Evolutionary conservation across 495 filamentous ascomycete genomes (phyloP), one percentile per base, ranked within the genome.

Genomic region (Lichina pygmaea): DNA sequence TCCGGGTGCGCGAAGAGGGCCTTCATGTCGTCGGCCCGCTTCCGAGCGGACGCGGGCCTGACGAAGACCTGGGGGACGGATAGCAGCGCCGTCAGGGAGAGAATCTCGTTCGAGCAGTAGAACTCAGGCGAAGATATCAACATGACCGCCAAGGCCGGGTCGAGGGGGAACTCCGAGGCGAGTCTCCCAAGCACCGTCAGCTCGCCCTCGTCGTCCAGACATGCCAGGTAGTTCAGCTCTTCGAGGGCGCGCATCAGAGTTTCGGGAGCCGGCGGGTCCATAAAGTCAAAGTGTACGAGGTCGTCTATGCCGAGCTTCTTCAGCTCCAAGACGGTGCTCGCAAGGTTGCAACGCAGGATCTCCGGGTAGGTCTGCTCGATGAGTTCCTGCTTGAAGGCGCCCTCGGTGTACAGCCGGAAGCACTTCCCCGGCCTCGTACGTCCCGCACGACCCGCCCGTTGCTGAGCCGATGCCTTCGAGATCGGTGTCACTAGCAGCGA

Each of bases 21-120:
- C 63, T 95, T 99, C 84, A 93, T 93, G 55, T 95, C 86, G 53
- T 99, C 91, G 33, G 91, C 89, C n/a, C 78, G 73, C 59, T 91
- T 86, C 31, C 82, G 76, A 40, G 78, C 75, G 46, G 70, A 72
- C 30, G 78, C 74, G 6, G 89, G 89, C 1, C 89, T 79, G 39
- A 91, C 77, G 57, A 93, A 99, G 42, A 99, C 75, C 54, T 93
- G 81, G 0, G 89, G 89, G 7, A 94, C 86, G 0, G 89, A 95
- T 6, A 99, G 75, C 6, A 99, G 70, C 2, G 91, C 78, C 0
- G 83, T 92, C 51, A 95, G 80, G 30, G 89, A 95, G 6, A 99
- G 71, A 37, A 99, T 85, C 61, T 99, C 91, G 57, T 93, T 95
- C 11, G 86, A 93, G 68, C 91, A 99, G 63, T 86, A 92, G 61